Percentiles rank a stretch among this genome's conserved stretches.
Evolutionary conservation across 257 asterid genomes (phyloP).

Genomic region (Handroanthus guayacan): DNA sequence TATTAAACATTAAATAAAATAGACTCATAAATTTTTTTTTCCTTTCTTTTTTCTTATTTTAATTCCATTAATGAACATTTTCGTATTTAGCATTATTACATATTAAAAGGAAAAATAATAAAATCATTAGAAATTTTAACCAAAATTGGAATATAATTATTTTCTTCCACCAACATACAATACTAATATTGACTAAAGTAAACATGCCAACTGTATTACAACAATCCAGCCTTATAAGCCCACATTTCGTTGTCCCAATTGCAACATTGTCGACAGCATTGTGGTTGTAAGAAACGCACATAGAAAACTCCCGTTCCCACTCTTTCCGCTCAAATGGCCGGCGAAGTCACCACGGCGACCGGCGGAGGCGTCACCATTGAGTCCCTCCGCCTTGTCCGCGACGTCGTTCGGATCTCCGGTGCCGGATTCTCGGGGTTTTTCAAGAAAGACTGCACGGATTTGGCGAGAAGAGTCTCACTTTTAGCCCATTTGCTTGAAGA

Average conservation of each 20-base stretch:
- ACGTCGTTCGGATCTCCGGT: constrained; percentile 61
- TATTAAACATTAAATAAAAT: not conserved
- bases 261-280: constrained; percentile 36
- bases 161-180: not conserved
- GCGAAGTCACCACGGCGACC: constrained; percentile 42
- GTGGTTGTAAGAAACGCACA: constrained; percentile 33
- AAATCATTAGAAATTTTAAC: not conserved
- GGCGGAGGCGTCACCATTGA: constrained; percentile 36
- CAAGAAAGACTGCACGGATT: constrained; percentile 73
- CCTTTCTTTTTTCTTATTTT: not conserved
- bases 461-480: constrained; percentile 70
- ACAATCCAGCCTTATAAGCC: constrained; percentile 22
- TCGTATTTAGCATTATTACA: not conserved
- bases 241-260: constrained; percentile 35
- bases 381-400: constrained; percentile 60
- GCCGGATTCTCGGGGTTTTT: constrained; percentile 68
- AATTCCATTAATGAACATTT: not conserved
- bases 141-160: not conserved
- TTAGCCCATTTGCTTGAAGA: constrained; percentile 76
- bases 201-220: constrained; percentile 43
- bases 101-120: not conserved
- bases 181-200: not conserved
- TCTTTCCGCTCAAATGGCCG: constrained; percentile 55
- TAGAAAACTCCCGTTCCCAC: constrained; percentile 23
- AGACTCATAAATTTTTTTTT: not conserved